Base-by-base conservation (phyloP, 495 filamentous ascomycete species). In the Parachaetomium inaequale region DNA sequence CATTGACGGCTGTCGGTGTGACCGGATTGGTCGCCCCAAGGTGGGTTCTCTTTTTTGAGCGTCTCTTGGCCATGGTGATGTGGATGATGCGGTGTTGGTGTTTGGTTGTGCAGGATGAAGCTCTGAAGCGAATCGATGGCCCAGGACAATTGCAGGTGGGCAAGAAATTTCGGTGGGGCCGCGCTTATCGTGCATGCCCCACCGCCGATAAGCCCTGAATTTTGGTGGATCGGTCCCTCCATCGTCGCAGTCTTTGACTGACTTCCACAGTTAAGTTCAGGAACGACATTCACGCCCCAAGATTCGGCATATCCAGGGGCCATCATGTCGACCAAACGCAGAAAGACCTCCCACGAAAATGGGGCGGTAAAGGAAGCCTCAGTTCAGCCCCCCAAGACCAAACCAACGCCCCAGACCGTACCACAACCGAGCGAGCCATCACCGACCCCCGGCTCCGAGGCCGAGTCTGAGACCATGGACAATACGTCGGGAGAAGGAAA, bases 31-130 rank as follows among this genome's bases (percentile, higher is more conserved):
- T 82, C 25, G 88, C 85, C 43, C 85, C 84, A 21, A 84, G 75
- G 75, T 96, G 92, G 42, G 93, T 96, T 73, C 90, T 88, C 81
- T 92, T 96, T 78, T 96, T 98, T 31, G 85, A 87, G 66, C 90
- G 82, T 75, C 82, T 80, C 72, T 86, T 89, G 38, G 91, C 93
- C 93, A 96, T 95, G 70, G 56, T 70, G 45, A 36, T 62, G 59
- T 59, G 66, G 59, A 46, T 57, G 36, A 17, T 46, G 58, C 21
- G 50, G 14, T 55, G 42, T n/a, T 61, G 56, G 17, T 59, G 45
- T 58, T 58, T 46, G 23, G 43, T 36, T 63, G 40, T 42, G 11
- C 26, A 32, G 46, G 26, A 46, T 23, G 59, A 36, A 52, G 53
- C 58, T 45, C 64, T 51, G 26, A 34, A 4, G 4, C 43, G 40